These are phyloP conservation scores for Phytophthora sp. DNA, from an alignment of 352 stramenopile species.

Conservation along the genomic window DNA sequence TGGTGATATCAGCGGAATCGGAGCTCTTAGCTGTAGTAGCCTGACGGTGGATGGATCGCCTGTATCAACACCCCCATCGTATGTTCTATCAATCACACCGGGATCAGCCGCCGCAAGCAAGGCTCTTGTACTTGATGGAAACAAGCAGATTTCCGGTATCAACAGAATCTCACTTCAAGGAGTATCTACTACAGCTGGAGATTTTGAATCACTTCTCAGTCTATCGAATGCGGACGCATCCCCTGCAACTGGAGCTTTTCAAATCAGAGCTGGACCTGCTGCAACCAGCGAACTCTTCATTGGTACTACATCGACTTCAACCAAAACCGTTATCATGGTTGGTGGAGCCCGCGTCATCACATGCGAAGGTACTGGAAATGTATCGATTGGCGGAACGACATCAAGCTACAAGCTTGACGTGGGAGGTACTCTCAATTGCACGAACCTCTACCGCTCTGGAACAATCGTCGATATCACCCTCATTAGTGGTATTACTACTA, in stretches of 20 bases:
- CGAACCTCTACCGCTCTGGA: background rate
- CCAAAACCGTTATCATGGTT: background rate
- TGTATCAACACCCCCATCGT: no score
- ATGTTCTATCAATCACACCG: no score
- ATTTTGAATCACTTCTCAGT: background rate
- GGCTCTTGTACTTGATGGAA: no score
- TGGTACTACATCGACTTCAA: background rate
- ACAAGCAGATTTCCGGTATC: background rate
- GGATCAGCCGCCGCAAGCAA: no score
- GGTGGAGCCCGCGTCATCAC: background rate
- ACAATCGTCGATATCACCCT: background rate
- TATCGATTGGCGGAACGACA: constrained; percentile 12
- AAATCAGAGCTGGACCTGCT: constrained; percentile 5
- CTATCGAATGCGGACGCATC: constrained; percentile 2
- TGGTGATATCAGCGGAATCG: no score
- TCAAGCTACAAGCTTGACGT: constrained; percentile 4
- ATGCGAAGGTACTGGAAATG: background rate
- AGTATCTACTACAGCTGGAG: background rate
- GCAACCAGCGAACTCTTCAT: constrained; percentile 2
- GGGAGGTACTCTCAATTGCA: background rate
- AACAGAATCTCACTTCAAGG: background rate
- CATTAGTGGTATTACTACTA: constrained; percentile 1
- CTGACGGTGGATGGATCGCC: no score
- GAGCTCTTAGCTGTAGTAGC: no score
- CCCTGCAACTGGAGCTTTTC: background rate